A percentile compares a stretch with the other conserved stretches of the same genome.
These are phyloP conservation scores for Amanita exitialis DNA, from an alignment of 768 basidiomycete genomes.

Conservation along the genomic window DNA sequence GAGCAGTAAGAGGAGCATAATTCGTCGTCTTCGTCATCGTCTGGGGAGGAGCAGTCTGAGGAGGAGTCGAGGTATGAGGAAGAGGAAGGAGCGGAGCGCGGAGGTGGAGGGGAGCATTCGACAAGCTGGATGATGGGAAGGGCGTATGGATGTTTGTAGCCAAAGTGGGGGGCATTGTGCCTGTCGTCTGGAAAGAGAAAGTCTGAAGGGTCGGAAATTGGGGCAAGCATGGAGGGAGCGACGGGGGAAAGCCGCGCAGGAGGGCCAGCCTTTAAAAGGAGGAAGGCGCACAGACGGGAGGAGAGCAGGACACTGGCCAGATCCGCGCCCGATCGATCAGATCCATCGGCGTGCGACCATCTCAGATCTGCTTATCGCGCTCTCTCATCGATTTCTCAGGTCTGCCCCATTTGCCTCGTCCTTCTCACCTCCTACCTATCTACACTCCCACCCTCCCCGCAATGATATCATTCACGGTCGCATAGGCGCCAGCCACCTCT, in stretches of 20 bases:
- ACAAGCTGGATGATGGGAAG: slow-evolving; percentile 68
- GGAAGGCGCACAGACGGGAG: slow-evolving; percentile 1
- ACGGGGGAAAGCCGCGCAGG: slow-evolving; percentile 9
- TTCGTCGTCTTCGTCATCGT: slow-evolving; percentile 27
- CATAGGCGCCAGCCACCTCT: slow-evolving; percentile 91
- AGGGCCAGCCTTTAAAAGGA: slow-evolving; percentile 7
- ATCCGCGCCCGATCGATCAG: slow-evolving; percentile 18
- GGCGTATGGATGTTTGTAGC: slow-evolving; percentile 37
- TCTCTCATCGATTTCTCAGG: slow-evolving; percentile 18
- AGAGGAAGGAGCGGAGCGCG: slow-evolving; percentile 30
- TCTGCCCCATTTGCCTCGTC: slow-evolving; percentile 10
- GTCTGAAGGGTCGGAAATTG: slow-evolving; percentile 13
- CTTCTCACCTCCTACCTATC: slow-evolving; percentile 4
- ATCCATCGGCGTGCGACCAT: slow-evolving; percentile 18
- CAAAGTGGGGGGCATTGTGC: slow-evolving; percentile 24
- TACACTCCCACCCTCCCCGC: slow-evolving; percentile 5
- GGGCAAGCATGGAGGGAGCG: slow-evolving; percentile 9
- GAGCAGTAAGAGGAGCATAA: slow-evolving; percentile 64
- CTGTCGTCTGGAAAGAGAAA: slow-evolving; percentile 23
- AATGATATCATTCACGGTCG: slow-evolving; percentile 55
- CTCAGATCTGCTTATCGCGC: slow-evolving; percentile 15
- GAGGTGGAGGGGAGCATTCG: slow-evolving; percentile 54
- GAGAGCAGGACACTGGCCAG: slow-evolving; percentile 5
- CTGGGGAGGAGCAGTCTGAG: slow-evolving; percentile 19
- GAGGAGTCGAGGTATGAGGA: slow-evolving; percentile 23